These are phyloP conservation scores for Amanita rubescens DNA, from an alignment of 768 basidiomycete species.

Conservation along the genomic window DNA sequence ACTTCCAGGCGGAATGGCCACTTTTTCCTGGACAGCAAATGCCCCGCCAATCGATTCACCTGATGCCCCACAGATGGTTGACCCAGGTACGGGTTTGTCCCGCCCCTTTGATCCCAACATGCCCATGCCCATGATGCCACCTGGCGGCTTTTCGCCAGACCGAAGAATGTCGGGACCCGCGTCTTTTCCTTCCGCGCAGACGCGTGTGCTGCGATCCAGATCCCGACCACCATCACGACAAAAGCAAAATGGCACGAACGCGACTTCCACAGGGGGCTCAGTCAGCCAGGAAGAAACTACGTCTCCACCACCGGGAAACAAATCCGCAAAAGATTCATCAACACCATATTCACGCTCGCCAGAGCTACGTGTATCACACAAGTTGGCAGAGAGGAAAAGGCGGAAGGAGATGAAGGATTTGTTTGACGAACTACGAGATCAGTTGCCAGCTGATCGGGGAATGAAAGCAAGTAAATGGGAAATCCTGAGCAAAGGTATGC, in stretches of 20 bases:
- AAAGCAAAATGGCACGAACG: conserved; percentile 34
- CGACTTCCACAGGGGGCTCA: conserved; percentile 29
- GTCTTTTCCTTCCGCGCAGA: conserved; percentile 14
- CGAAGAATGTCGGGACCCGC: conserved; percentile 65
- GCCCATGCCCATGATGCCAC: conserved; percentile 47
- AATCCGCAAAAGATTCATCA: conserved; percentile 37
- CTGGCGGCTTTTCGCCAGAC: conserved; percentile 53
- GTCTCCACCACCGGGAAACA: conserved; percentile 30
- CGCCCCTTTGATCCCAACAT: conserved; percentile 44
- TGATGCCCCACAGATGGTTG: conserved; percentile 29
- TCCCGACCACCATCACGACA: conserved; percentile 70
- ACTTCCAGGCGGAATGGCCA: conserved; percentile 52
- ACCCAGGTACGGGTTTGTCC: conserved; percentile 32
- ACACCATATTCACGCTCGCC: conserved; percentile 95
- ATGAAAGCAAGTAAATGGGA: conserved; percentile 99
- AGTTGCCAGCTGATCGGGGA: conserved; percentile 84
- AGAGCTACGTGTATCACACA: conserved; percentile 91
- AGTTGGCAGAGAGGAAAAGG: conserved; percentile 93
- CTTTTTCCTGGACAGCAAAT: conserved; percentile 66
- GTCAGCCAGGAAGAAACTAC: conserved; percentile 39
- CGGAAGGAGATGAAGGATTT: conserved; percentile 99
- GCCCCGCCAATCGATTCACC: conserved; percentile 26
- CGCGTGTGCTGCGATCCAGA: conserved; percentile 52
- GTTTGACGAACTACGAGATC: conserved; percentile 93
- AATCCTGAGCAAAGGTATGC: conserved; percentile 88